Percentiles rank a stretch among this genome's conserved stretches.
These are phyloP conservation scores for Fraxinus albicans DNA, from an alignment of 305 asterid species.

Conservation along the genomic window DNA sequence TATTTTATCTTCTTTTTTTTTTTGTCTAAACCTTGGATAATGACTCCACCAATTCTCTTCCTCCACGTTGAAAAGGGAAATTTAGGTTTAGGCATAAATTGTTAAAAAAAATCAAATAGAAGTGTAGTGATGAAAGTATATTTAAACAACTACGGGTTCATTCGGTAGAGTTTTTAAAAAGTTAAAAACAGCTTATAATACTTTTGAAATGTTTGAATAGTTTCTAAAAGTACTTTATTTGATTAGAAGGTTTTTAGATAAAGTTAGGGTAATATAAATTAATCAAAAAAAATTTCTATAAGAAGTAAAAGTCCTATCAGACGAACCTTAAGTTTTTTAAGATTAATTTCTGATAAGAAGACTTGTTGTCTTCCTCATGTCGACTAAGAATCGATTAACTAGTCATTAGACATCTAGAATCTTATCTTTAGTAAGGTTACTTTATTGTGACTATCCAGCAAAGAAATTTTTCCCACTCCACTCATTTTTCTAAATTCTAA, in stretches of 20 bases:
- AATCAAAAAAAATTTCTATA: too few relatives aligned
- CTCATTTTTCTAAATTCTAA: background rate
- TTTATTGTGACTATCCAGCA: background rate
- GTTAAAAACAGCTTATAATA: too few relatives aligned
- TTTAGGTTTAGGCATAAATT: background rate
- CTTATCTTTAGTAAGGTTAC: background rate
- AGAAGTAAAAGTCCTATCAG: background rate
- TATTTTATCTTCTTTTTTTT: background rate
- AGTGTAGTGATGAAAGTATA: background rate
- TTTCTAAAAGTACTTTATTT: background rate
- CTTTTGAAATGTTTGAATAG: background rate
- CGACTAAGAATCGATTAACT: background rate
- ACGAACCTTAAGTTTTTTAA: background rate
- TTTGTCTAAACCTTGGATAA: background rate
- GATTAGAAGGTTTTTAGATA: background rate
- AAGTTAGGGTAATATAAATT: too few relatives aligned
- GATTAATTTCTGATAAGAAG: background rate
- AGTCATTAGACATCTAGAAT: background rate
- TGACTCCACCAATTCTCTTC: background rate
- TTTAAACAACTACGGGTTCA: background rate
- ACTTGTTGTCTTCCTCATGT: background rate
- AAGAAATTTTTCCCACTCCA: background rate
- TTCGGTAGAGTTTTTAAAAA: background rate
- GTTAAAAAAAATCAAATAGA: background rate
- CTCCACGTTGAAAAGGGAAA: background rate